phyloP scores from a whole-genome alignment of 208 protist species.

The Spongospora subterranea region DNA sequence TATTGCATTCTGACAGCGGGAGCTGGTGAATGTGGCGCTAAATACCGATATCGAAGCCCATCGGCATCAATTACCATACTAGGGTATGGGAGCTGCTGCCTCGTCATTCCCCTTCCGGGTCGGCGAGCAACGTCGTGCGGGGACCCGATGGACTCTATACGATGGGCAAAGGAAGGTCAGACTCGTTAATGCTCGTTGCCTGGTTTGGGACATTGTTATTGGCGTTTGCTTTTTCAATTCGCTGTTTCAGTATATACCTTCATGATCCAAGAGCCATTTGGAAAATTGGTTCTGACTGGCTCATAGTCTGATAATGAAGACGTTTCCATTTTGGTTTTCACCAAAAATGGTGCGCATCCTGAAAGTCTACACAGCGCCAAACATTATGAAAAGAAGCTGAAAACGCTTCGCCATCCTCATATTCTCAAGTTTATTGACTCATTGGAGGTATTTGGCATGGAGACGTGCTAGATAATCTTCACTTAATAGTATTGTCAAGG shows the following conservation, averaged over 20 bases:
- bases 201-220: no score
- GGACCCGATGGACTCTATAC: neutral
- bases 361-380: neutral
- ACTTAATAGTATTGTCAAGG: neutral
- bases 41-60: neutral
- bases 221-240: no score
- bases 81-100: neutral
- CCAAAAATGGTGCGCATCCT: neutral
- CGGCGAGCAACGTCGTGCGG: neutral
- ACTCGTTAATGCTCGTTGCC: neutral
- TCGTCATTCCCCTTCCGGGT: constrained; percentile 17
- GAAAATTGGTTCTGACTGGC: no score
- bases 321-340: constrained; percentile 27
- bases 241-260: no score
- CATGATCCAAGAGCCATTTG: no score
- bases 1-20: neutral
- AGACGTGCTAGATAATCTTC: neutral
- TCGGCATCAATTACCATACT: no score
- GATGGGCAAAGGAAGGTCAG: constrained; percentile 40
- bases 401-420: constrained; percentile 44
- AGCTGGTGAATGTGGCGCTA: neutral
- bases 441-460: neutral
- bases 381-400: constrained; percentile 2
- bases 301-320: constrained; percentile 35
- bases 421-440: neutral